Conservation (phyloP, 306 rosid species). For the Bauhinia variegata region DNA sequence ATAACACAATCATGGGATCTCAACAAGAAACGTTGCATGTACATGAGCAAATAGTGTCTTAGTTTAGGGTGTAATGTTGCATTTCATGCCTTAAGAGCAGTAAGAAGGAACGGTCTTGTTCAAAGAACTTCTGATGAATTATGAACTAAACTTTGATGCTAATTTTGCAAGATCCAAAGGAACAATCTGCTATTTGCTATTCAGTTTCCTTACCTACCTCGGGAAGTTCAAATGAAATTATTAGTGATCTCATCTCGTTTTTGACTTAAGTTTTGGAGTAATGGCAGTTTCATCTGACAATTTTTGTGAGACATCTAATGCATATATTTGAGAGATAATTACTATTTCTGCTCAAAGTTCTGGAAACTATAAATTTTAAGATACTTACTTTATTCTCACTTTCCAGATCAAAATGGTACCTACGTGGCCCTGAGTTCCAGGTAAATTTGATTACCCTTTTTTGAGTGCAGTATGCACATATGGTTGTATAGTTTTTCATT, state of each 20-base stretch:
- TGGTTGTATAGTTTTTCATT: constrained; percentile 19
- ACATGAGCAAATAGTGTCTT: background rate
- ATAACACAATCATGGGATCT: constrained; percentile 1
- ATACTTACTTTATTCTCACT: constrained; percentile 25
- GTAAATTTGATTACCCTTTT: constrained; percentile 48
- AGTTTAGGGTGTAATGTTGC: background rate
- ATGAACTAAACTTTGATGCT: background rate
- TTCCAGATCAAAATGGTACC: constrained; percentile 68
- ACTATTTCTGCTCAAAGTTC: background rate
- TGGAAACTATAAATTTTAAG: too few relatives aligned
- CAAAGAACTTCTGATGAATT: background rate
- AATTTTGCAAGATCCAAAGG: constrained; percentile 9
- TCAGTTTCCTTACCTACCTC: background rate
- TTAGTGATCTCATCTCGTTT: background rate
- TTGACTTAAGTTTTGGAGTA: background rate
- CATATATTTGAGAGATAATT: background rate
- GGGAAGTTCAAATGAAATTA: constrained; percentile 1
- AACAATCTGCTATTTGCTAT: background rate
- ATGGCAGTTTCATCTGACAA: constrained; percentile 10
- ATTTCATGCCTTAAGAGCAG: background rate
- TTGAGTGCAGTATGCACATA: constrained; percentile 10
- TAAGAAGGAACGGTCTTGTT: background rate
- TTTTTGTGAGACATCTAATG: constrained; percentile 25
- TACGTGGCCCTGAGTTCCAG: constrained; percentile 52
- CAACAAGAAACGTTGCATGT: background rate